Evolutionary conservation across 1,284 basidiomycete genomes (phyloP).

Genomic region (Irpex sp.): DNA sequence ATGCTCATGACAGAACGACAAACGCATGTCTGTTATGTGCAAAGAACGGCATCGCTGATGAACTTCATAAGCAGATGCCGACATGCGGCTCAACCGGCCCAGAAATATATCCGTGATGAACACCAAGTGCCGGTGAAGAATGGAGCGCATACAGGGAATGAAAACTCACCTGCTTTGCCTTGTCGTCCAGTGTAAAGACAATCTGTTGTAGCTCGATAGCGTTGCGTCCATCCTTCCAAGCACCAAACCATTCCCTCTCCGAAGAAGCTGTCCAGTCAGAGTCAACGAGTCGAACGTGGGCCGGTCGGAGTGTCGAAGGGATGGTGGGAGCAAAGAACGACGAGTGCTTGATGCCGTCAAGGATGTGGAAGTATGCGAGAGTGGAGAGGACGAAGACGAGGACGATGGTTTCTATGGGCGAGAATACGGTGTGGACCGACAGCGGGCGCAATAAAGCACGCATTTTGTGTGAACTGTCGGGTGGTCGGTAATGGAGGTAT

Average conservation of each 20-base stretch:
- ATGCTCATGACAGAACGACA: not conserved
- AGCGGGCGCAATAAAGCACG: conserved; percentile 57
- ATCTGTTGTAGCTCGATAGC: conserved; percentile 65
- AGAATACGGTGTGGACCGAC: conserved; percentile 61
- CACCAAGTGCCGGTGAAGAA: not conserved
- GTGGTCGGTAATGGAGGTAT: not conserved
- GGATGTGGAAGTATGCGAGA: conserved; percentile 88
- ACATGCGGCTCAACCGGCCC: not conserved
- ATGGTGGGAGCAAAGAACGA: conserved; percentile 58
- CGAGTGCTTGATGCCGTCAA: conserved; percentile 81
- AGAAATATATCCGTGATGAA: not conserved
- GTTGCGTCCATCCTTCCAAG: conserved; percentile 27
- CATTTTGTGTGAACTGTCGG: conserved; percentile 30
- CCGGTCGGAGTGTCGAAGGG: conserved; percentile 44
- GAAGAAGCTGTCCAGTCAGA: conserved; percentile 54
- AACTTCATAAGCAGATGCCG: not conserved
- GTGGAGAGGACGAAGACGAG: conserved; percentile 85
- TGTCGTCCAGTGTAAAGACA: conserved; percentile 49
- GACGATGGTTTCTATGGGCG: conserved; percentile 84
- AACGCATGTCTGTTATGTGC: not conserved
- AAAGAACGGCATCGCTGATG: not conserved
- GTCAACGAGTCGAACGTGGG: conserved; percentile 48
- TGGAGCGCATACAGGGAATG: not conserved
- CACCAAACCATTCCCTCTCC: conserved; percentile 46
- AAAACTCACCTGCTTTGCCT: conserved; percentile 30